Evolutionary conservation across 2,329 filamentous ascomycete species (phyloP), one percentile per base, ranked within the genome.

Genomic region (Xylariaceae sp.): DNA sequence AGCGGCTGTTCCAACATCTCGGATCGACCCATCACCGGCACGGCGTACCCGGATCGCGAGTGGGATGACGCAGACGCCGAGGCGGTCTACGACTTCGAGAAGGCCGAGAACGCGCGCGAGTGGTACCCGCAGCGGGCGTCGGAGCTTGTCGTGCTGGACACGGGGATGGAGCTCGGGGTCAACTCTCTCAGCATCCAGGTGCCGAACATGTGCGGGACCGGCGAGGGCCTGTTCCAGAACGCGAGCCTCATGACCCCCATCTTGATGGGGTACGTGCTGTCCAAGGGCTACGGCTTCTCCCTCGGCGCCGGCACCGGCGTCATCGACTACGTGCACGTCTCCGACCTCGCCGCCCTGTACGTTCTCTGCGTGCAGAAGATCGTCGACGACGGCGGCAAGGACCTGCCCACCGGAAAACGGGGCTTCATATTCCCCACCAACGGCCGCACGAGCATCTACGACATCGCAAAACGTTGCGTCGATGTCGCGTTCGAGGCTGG

Each of bases 201-300:
- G 0, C 78, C 77, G 0, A 73, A 74, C 2, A 78, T 83, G 45
- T 83, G 76, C 61, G 80, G 80, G 18, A 53, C 61, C 1, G 77
- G 78, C 6, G 70, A 67, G 1, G 79, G 78, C 1, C 61, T 71
- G 0, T 80, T 78, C 62, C 75, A 79, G 40, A 67, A 57, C 7
- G 57, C 61, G 1, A 73, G 73, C 14, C 70, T 75, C 20, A 74
- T 79, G 58, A 68, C 79, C 18, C 74, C 75, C 10, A 5, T 45
- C 2, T 48, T 44, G 21, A 40, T 62, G 7, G 46, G 50, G 4
- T 51, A 48, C 1, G 59, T 60, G 20, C 54, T 68, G 3, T 20
- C 54, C 19, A 37, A 62, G 7, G 73, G 73, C 9, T 62, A 68
- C 19, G 68, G 68, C 1, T 60, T 70, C 7, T 62, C 71, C 20